These are phyloP conservation scores for Paramecium bursaria DNA, from an alignment of 73 alveolate species.

Conservation along the genomic window DNA sequence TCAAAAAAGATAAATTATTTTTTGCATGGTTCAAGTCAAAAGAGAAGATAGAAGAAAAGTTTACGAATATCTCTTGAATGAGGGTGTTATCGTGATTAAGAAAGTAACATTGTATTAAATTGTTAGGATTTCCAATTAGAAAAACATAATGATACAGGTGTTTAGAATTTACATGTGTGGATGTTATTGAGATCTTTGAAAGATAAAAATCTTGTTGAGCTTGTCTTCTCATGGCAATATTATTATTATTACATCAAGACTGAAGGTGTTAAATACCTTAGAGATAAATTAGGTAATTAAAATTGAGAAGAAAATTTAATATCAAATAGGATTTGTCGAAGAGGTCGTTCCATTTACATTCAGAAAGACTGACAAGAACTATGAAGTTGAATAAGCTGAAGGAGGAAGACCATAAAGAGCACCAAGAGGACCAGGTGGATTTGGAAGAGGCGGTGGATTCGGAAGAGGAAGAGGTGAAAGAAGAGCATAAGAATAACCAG, in stretches of 20 bases:
- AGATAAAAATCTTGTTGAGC: slow-evolving; percentile 50
- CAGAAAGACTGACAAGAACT: slow-evolving; percentile 52
- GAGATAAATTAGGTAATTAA: slow-evolving; percentile 58
- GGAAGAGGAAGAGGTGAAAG: slow-evolving; percentile 32
- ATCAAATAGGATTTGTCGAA: slow-evolving; percentile 35
- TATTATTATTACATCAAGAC: slow-evolving; percentile 49
- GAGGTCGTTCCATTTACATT: slow-evolving; percentile 53
- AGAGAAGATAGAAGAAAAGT: slow-evolving; percentile 89
- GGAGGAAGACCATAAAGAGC: slow-evolving; percentile 41
- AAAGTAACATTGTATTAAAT: slow-evolving; percentile 65
- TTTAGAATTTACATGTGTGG: slow-evolving; percentile 51
- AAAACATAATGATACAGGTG: slow-evolving; percentile 45
- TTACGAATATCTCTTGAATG: slow-evolving; percentile 85
- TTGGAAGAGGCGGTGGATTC: slow-evolving; percentile 47
- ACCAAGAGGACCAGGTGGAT: no score
- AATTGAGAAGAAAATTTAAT: not conserved
- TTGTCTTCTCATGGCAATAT: slow-evolving; percentile 61
- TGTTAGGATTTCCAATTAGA: slow-evolving; percentile 36
- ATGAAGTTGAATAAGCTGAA: slow-evolving; percentile 44
- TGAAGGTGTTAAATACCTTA: slow-evolving; percentile 50
- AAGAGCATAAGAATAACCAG: slow-evolving; percentile 3
- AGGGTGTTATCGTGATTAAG: slow-evolving; percentile 92
- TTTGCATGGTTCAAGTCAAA: slow-evolving; percentile 92
- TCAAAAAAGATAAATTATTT: no score
- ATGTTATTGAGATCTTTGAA: slow-evolving; percentile 51